These are phyloP conservation scores for Hygrophorus pudorinus DNA, from an alignment of 768 basidiomycete species.

Conservation along the genomic window DNA sequence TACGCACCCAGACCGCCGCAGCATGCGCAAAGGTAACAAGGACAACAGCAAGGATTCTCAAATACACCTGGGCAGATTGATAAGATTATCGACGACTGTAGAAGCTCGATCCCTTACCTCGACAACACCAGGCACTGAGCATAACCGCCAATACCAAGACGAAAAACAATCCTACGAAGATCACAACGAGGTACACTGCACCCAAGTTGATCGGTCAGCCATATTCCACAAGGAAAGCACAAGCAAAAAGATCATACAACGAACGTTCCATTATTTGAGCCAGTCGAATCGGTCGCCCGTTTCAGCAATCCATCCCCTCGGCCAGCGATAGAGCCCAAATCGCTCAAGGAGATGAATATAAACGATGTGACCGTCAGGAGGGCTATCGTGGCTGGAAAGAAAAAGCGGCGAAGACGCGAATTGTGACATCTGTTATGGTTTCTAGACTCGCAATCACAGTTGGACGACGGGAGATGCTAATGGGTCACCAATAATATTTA, in stretches of 20 bases:
- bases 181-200: constrained; percentile 50
- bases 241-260: constrained; percentile 23
- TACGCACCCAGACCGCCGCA: constrained; percentile 54
- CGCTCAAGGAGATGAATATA: constrained; percentile 21
- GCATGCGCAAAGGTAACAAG: constrained; percentile 65
- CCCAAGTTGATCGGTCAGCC: background rate
- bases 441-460: no score
- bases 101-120: constrained; percentile 31
- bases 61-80: constrained; percentile 44
- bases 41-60: constrained; percentile 56
- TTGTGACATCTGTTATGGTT: background rate
- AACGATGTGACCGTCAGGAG: constrained; percentile 22
- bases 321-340: constrained; percentile 15
- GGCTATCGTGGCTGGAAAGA: constrained; percentile 24
- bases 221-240: background rate
- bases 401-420: constrained; percentile 14
- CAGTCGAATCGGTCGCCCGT: constrained; percentile 23
- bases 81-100: background rate
- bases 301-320: constrained; percentile 18
- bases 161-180: constrained; percentile 54
- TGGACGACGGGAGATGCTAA: no score
- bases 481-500: no score
- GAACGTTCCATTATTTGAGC: no score
- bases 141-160: constrained; percentile 45
- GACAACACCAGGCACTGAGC: constrained; percentile 60